Percentiles rank a stretch among this genome's conserved stretches.
phyloP scores from a whole-genome alignment of 352 stramenopile genomes.

The Globisporangium recalcitrans region DNA sequence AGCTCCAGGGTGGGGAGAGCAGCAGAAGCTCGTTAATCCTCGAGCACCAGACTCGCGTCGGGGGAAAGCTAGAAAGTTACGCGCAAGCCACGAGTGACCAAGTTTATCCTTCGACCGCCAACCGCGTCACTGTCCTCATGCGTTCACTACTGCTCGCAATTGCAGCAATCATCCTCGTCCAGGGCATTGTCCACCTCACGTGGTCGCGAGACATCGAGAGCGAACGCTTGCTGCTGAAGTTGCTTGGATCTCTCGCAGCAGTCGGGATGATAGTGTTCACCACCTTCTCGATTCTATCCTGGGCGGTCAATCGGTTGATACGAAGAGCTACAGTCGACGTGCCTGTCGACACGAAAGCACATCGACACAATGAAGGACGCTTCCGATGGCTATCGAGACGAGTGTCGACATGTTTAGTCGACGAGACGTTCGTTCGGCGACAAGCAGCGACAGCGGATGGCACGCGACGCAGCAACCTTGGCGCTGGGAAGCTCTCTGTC shows the following conservation, averaged over 20 bases:
- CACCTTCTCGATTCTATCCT: not conserved
- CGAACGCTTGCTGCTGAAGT: constrained; percentile 7
- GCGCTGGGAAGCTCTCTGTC: not conserved
- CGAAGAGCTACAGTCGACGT: not conserved
- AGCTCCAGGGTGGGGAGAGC: not conserved
- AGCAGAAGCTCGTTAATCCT: not conserved
- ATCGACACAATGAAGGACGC: not conserved
- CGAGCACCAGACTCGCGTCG: not conserved
- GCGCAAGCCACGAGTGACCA: not conserved
- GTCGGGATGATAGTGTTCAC: not conserved
- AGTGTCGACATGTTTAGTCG: constrained; percentile 10
- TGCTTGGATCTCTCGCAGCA: constrained; percentile 3
- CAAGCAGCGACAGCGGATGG: not conserved
- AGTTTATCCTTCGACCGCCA: not conserved
- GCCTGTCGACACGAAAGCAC: not conserved
- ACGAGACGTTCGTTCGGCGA: constrained; percentile 11
- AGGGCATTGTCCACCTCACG: constrained; percentile 4
- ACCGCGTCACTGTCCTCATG: not conserved
- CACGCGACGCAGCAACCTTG: not conserved
- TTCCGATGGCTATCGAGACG: constrained; percentile 7
- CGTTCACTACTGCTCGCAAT: constrained; percentile 14
- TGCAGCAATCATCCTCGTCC: constrained; percentile 10
- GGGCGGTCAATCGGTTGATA: not conserved
- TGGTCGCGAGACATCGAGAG: constrained; percentile 7
- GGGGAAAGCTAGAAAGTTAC: not conserved